Evolutionary conservation across 1,284 basidiomycete genomes (phyloP).

Genomic region (Phylloporus sp.): DNA sequence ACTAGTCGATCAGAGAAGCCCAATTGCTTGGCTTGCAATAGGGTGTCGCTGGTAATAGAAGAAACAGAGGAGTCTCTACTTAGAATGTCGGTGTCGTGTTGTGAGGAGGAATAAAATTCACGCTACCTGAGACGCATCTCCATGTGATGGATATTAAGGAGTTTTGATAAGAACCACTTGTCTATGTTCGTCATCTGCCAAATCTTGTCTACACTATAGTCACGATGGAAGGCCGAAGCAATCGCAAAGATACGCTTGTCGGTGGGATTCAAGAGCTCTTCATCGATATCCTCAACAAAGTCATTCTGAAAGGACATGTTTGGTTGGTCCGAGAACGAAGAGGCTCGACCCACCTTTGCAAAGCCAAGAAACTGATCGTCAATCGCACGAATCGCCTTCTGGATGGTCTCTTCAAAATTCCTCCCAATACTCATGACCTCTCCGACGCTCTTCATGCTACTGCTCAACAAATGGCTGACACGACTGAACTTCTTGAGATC

Average conservation of each 20-base stretch:
- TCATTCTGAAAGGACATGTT: slow-evolving; percentile 66
- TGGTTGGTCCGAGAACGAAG: background rate
- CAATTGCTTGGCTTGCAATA: slow-evolving; percentile 91
- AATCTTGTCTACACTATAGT: slow-evolving; percentile 94
- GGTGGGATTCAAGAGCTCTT: slow-evolving; percentile 88
- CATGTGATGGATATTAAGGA: slow-evolving; percentile 85
- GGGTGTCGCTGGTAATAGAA: slow-evolving; percentile 68
- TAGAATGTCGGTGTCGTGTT: slow-evolving; percentile 10
- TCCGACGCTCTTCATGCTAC: slow-evolving; percentile 98
- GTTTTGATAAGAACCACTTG: slow-evolving; percentile 95
- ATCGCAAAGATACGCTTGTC: slow-evolving; percentile 94
- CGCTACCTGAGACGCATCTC: slow-evolving; percentile 78
- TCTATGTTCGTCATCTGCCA: slow-evolving; percentile 98
- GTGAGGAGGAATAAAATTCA: background rate
- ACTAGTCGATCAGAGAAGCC: slow-evolving; percentile 97
- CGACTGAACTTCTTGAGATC: slow-evolving; percentile 97
- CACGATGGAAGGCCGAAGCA: slow-evolving; percentile 86
- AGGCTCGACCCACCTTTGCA: slow-evolving; percentile 66
- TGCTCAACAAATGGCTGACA: slow-evolving; percentile 87
- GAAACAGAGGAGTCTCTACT: slow-evolving; percentile 75
- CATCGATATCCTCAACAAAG: slow-evolving; percentile 83
- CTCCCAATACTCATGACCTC: slow-evolving; percentile 99
- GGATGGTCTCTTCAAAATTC: slow-evolving; percentile 97
- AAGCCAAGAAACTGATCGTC: slow-evolving; percentile 96
- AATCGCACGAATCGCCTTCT: slow-evolving; percentile 96